Base-by-base conservation (phyloP, 129 eudicot species). In the Pittosporum tobira region DNA sequence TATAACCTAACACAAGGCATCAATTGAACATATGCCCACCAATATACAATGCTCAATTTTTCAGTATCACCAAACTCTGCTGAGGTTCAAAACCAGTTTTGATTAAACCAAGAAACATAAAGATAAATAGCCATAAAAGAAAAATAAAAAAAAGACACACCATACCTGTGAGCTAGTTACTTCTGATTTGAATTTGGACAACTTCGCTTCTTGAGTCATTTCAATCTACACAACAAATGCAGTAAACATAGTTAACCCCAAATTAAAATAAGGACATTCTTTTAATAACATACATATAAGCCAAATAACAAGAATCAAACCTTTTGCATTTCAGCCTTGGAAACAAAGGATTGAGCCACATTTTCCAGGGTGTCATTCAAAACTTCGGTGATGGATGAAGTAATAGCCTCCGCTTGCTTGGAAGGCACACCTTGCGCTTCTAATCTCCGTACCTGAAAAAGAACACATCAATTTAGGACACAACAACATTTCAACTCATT, bases 161-260 rank as follows among this genome's bases (percentile, higher is more conserved):
- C 60, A 45, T 49, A 91, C 98, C 98, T 91, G 98, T 21, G 96
- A 91, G 63, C 95, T 91, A 62, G 84, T 84, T 62, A 91, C 84
- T 80, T 86, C 81, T 62, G 95, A 67, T 61, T 86, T 80, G 74
- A 91, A 91, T 52, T 81, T 81, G 63, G 94, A 80, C 71, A 91
- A 76, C 67, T 87, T 86, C n/a, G 90, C 64, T 44, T 91, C 98
- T 51, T 83, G 95, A 6, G 79, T 83, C 95, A 91, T 81, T 82
- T 91, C 94, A 76, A 73, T 78, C 98, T 90, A 76, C 67, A 71
- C 16, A 24, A 0, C 38, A 51, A 16, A 23, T 28, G 14, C 13
- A 3, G 44, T 11, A 30, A 25, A 24, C 11, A 45, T 38, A 61
- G 42, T 12, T n/a, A 49, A 65, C 8, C 19, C 14, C 8, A 47